Conservation (phyloP, 139 green algal genomes). For the Edaphochlamys debaryana region DNA sequence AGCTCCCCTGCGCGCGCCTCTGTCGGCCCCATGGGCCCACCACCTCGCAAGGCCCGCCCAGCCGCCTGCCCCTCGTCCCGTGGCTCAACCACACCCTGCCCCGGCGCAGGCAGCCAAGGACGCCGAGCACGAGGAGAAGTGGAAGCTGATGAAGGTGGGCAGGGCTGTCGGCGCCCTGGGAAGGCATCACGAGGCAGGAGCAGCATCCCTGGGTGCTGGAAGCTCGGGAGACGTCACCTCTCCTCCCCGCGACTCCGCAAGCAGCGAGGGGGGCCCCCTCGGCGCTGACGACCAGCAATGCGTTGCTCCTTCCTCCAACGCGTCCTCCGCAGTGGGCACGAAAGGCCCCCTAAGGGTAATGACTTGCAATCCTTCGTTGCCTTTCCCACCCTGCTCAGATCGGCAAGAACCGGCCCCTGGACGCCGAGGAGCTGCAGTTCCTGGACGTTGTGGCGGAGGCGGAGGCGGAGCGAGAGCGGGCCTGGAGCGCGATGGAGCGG, state of each 20-base stretch:
- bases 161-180: too few relatives aligned
- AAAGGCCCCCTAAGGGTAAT: too few relatives aligned
- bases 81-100: neutral
- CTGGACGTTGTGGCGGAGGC: constrained; percentile 61
- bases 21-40: too few relatives aligned
- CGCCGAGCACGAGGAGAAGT: constrained; percentile 76
- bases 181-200: too few relatives aligned
- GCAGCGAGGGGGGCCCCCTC: too few relatives aligned
- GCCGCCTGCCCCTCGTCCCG: neutral
- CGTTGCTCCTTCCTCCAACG: too few relatives aligned
- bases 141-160: constrained; percentile 84
- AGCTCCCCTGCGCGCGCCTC: too few relatives aligned
- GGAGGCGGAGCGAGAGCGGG: constrained; percentile 43
- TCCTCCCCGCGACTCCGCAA: too few relatives aligned
- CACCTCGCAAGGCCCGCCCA: neutral
- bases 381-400: neutral
- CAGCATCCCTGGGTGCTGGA: too few relatives aligned
- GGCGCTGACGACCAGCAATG: too few relatives aligned
- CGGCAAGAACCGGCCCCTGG: constrained; percentile 86
- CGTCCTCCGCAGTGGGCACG: too few relatives aligned
- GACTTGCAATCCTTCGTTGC: too few relatives aligned
- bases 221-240: neutral
- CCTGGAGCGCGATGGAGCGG: constrained; percentile 52
- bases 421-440: constrained; percentile 88
- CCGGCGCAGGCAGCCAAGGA: constrained; percentile 72